phyloP scores from a whole-genome alignment of 1,139 yeast genomes.

The Yamadazyma atmosphaerica region DNA sequence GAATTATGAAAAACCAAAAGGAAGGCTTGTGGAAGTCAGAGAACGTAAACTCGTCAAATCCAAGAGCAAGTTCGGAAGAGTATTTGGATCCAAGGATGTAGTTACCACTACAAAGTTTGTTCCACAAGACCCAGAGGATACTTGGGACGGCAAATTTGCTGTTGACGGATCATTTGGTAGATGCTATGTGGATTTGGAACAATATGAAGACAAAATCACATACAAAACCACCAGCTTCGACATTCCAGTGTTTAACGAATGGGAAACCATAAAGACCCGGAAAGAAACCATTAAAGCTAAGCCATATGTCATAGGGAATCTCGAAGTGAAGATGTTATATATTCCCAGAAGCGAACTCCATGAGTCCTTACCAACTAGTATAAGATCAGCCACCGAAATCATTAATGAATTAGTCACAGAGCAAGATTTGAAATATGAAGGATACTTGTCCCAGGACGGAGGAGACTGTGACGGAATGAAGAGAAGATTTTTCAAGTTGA shows the following conservation, averaged over 20 bases:
- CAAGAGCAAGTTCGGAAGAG: slow-evolving; percentile 42
- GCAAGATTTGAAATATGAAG: slow-evolving; percentile 44
- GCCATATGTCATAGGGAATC: slow-evolving; percentile 66
- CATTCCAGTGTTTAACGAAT: slow-evolving; percentile 74
- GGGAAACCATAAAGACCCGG: slow-evolving; percentile 55
- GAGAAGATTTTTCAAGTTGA: slow-evolving; percentile 59
- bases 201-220: slow-evolving; percentile 54
- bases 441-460: slow-evolving; percentile 74
- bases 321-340: slow-evolving; percentile 73
- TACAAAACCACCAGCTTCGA: slow-evolving; percentile 54
- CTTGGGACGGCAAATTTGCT: slow-evolving; percentile 62
- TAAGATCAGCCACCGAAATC: slow-evolving; percentile 56
- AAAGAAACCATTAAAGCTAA: slow-evolving; percentile 31
- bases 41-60: slow-evolving; percentile 54
- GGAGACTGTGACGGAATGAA: slow-evolving; percentile 70
- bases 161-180: slow-evolving; percentile 88
- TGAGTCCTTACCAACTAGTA: slow-evolving; percentile 68
- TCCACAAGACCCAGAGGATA: slow-evolving; percentile 51
- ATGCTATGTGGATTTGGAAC: slow-evolving; percentile 63
- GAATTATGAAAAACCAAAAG: slow-evolving; percentile 54
- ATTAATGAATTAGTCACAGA: slow-evolving; percentile 48
- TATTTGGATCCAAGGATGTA: slow-evolving; percentile 51
- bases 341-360: slow-evolving; percentile 57
- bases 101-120: slow-evolving; percentile 57
- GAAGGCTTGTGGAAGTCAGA: slow-evolving; percentile 55